Base-by-base conservation (phyloP, 768 basidiomycete genomes). In the Suillus americanus region DNA sequence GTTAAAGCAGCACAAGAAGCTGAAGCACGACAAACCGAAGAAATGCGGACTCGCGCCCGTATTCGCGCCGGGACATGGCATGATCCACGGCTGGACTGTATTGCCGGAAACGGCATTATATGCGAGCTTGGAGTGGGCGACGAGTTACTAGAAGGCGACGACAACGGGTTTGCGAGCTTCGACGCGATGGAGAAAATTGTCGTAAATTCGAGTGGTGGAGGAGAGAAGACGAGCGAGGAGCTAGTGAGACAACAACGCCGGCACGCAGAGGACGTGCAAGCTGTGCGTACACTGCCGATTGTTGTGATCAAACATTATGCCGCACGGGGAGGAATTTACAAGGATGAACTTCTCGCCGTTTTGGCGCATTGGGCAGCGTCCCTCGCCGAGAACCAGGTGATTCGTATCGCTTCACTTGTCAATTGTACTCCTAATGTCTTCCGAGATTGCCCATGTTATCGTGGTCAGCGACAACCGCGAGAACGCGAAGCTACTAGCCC, bases 401-500 rank as follows among this genome's bases (percentile, higher is more conserved):
- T 54, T 35, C 20, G 16, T 25, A 40, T 30, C 41, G 56, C 25
- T 40, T 54, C n/a, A 51, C 63, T 25, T 28, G 56, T 40, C 38
- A 43, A 38, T 62, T 28, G 51, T 60, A 64, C 33, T 50, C 61
- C 3, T 8, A 45, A 48, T 13, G 14, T 18, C 9, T n/a, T 25
- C 48, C 28, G 66, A 95, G 92, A 80, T 94, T 63, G 97, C 97
- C 0, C 96, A 99, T 75, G 94, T 97, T 54, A 81, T 99, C 56
- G 87, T 99, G 40, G 79, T 95, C 51, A 93, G 93, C 69, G 94
- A 99, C 73, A 95, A 94, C 68, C 86, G 91, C 33, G 94, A 95
- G 70, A 91, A 96, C 64, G 82, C 87, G 1, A 97, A 94, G 73
- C 81, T 85, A n/a, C 79, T 99, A 8, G 87, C 93, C 0, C 91